phyloP scores from a whole-genome alignment of 352 stramenopile species.

The Phytopythium aichiense region DNA sequence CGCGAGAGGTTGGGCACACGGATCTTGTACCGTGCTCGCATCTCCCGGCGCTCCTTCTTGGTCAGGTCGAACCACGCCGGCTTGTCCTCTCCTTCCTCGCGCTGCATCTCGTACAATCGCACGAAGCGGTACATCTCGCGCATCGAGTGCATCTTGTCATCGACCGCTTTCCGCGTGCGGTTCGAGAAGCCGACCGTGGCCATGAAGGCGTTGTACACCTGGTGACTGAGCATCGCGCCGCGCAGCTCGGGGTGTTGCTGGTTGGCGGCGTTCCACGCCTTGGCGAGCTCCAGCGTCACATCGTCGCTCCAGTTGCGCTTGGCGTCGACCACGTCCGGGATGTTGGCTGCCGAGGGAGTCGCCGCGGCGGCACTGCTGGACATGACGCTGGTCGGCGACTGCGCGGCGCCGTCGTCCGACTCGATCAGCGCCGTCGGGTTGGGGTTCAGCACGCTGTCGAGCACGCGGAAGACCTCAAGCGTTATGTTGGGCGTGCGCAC shows the following conservation, averaged over 20 bases:
- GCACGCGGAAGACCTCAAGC: conserved; percentile 42
- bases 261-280: conserved; percentile 40
- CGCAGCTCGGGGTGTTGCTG: conserved; percentile 23
- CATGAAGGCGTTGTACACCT: conserved; percentile 55
- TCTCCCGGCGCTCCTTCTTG: conserved; percentile 41
- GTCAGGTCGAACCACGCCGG: conserved; percentile 53
- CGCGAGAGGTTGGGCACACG: conserved; percentile 35
- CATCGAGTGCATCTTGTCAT: conserved; percentile 78
- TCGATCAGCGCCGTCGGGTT: conserved; percentile 13
- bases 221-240: conserved; percentile 39
- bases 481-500: conserved; percentile 59
- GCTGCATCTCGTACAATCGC: conserved; percentile 35
- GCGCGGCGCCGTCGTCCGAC: neutral
- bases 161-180: conserved; percentile 55
- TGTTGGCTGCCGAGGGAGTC: conserved; percentile 4
- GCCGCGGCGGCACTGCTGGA: neutral
- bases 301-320: conserved; percentile 62
- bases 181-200: conserved; percentile 34
- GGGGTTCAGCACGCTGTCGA: conserved; percentile 48
- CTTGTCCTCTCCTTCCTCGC: conserved; percentile 17
- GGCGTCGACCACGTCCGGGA: conserved; percentile 31
- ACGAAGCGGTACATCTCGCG: conserved; percentile 74
- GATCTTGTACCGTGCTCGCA: conserved; percentile 36
- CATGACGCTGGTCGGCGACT: neutral
- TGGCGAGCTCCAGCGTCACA: conserved; percentile 54